Conservation (phyloP, 164 flowering plant genomes). For the Kingdonia uniflora region DNA sequence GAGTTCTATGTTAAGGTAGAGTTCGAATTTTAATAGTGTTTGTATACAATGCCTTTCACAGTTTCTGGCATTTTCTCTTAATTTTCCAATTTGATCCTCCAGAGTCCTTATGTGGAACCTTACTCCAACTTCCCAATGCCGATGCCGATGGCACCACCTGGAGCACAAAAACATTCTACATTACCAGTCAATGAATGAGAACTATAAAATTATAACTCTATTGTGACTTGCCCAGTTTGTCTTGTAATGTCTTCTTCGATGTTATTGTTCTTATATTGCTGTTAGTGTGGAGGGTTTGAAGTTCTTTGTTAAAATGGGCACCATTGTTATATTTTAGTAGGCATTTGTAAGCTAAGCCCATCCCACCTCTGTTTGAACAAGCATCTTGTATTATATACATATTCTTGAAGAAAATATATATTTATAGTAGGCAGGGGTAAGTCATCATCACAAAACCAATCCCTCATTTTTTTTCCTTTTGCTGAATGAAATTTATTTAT, state of each 20-base stretch:
- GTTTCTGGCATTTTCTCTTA: not conserved
- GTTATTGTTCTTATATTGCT: not conserved
- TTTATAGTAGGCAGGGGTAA: too few species aligned
- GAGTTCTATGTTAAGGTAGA: too few species aligned
- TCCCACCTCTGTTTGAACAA: conserved; percentile 10
- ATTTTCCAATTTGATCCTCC: not conserved
- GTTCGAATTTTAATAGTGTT: too few species aligned
- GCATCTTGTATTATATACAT: conserved; percentile 3
- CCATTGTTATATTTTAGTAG: conserved; percentile 1
- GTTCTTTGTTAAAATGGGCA: too few species aligned
- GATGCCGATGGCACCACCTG: conserved; percentile 88
- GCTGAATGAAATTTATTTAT: too few species aligned
- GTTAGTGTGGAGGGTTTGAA: too few species aligned
- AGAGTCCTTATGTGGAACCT: conserved; percentile 93
- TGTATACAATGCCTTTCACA: not conserved
- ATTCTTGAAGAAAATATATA: not conserved
- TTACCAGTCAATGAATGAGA: conserved; percentile 6
- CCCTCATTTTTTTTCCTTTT: too few species aligned
- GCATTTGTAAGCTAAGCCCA: conserved; percentile 7
- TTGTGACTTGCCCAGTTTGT: not conserved
- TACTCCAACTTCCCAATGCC: conserved; percentile 44
- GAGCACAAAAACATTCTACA: conserved; percentile 53
- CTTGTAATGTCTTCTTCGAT: conserved; percentile 1
- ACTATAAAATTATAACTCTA: too few species aligned
- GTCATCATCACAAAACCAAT: too few species aligned